Base-by-base conservation (phyloP, 441 rosid genomes). In the Erodium texanum region DNA sequence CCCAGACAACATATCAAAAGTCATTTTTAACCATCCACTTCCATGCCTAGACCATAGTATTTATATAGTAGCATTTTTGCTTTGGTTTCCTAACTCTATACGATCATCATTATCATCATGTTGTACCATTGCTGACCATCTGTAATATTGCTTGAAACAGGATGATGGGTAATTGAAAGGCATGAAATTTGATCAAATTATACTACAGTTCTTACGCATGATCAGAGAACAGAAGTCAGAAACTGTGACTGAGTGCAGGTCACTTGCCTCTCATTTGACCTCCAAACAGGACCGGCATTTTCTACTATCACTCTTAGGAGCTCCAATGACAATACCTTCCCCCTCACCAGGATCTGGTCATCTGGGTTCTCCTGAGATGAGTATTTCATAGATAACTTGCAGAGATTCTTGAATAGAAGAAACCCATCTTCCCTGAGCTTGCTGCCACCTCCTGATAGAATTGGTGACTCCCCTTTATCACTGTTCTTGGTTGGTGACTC, bases 361-460 rank as follows among this genome's bases (percentile, higher is more conserved):
- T 93, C 98, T 0, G 93, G 81, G 70, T 84, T 88, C 76, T 89
- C 97, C 75, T 89, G 97, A 5, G 97, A 84, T 0, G 97, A 87
- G 77, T 82, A 89, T 80, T 89, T 93, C 98, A 93, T 93, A 7
- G 98, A 93, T 79, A 93, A 73, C 78, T 90, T 90, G 68, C 97
- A 87, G 38, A 93, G 77, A 73, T 93, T 90, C 83, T 84, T 90
- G 70, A 90, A 93, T 59, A 89, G 79, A 69, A 86, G 81, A 77
- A 89, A 87, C 6, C 90, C 98, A 48, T 93, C 98, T 73, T 90
- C 95, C 78, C 90, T 77, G 74, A 93, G 83, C 83, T 87, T 89
- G 79, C 93, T 89, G 5, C 71, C 76, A 38, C 70, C 71, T 24
- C 59, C 79, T 0, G 79, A 66, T 6, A 62, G 79, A 0, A 38